These are phyloP conservation scores for Cryptosporidium sp. DNA, from an alignment of 169 alveolate species.

Conservation along the genomic window DNA sequence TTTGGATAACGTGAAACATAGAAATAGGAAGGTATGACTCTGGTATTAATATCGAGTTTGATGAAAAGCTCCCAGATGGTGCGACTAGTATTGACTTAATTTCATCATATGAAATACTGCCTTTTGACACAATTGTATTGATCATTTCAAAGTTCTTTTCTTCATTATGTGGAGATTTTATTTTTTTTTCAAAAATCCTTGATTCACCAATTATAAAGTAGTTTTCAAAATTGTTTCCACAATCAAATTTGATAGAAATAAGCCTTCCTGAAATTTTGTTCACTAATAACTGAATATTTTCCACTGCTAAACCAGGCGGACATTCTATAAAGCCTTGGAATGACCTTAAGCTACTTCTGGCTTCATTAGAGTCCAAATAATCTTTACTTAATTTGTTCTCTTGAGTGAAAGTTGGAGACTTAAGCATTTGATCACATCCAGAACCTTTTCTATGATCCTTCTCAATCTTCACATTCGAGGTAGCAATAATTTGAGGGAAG, in stretches of 20 bases:
- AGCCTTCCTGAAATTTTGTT: neutral
- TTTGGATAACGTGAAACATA: constrained; percentile 27
- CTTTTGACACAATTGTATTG: neutral
- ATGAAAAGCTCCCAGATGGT: neutral
- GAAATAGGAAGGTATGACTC: constrained; percentile 48
- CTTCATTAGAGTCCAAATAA: neutral
- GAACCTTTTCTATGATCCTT: neutral
- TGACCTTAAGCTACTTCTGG: constrained; percentile 55
- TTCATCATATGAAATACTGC: constrained; percentile 9
- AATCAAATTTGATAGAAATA: constrained; percentile 22
- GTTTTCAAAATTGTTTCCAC: constrained; percentile 34
- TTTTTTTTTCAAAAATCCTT: neutral
- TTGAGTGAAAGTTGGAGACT: neutral
- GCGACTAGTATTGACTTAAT: neutral
- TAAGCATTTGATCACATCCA: constrained; percentile 12
- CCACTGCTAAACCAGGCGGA: constrained; percentile 55
- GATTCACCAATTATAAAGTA: constrained; percentile 30
- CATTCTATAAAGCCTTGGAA: constrained; percentile 57
- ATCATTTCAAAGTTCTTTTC: neutral
- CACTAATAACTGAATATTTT: constrained; percentile 28
- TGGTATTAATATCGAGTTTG: constrained; percentile 29
- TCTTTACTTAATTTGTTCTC: neutral
- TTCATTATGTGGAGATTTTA: neutral
- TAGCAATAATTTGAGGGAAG: constrained; percentile 25
- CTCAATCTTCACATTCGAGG: constrained; percentile 22